Evolutionary conservation across 495 filamentous ascomycete genomes (phyloP), one percentile per base, ranked within the genome.

Genomic region (Xylona heveae): DNA sequence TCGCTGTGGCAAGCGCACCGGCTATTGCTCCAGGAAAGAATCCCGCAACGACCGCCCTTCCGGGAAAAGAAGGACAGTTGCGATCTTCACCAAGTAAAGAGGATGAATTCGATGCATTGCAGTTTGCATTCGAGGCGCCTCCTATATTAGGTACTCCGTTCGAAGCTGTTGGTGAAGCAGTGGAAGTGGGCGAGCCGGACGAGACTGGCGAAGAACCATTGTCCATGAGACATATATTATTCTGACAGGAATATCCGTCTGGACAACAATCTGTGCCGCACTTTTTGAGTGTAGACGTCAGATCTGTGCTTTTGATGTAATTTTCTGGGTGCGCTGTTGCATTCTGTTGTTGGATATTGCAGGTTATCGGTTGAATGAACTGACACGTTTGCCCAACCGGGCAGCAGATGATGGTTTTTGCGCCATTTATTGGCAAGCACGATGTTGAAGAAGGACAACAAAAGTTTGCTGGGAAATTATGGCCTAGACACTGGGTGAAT

Each of bases 321-420:
- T 64, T 72, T 3, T 57, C 49, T n/a, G 78, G 72, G 34, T 72
- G 50, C 10, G 49, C 33, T 1, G 54, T 66, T 6, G 67, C 58
- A 45, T 93, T 67, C 41, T 83, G 76, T 13, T 60, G 53, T 13
- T 51, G 45, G 30, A 78, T 50, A 37, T 83, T 66, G 56, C 83
- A 93, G 19, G 59, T 59, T 31, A 90, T 73, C 4, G 79, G 59
- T 38, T 59, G 38, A 37, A 93, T 83, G 24, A 52, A 61, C 19
- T 51, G 36, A 52, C 83, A 93, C 42, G 59, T 55, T 8, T 43
- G 36, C 2, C 66, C 70, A 2, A 50, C 35, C 5, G 78, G 79
- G 48, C 83, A 93, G 57, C 83, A 93, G 13, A 91, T 59, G 3
- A 71, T 61, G 1, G 79, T 76, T 8, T 65, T 78, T 20, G 55